Percentiles rank a stretch among this genome's conserved stretches.
Conservation (phyloP, 2,329 filamentous ascomycete genomes). For the Exophiala aquamarina region DNA sequence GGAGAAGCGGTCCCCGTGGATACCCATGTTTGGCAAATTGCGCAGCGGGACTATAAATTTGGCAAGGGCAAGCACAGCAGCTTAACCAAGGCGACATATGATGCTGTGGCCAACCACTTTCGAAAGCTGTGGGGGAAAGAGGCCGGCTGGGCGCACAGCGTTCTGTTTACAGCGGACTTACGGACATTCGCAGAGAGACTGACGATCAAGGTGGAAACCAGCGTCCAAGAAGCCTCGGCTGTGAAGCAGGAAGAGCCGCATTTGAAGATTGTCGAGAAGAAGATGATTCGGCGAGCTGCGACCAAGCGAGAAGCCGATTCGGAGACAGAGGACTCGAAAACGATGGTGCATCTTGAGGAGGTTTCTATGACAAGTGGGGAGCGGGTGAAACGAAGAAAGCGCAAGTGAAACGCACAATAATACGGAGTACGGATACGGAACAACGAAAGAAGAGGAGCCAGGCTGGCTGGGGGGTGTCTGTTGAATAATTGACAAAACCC, state of each 20-base stretch:
- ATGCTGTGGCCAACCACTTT: slow-evolving; percentile 88
- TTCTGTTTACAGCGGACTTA: slow-evolving; percentile 91
- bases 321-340: slow-evolving; percentile 12
- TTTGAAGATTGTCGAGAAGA: slow-evolving; percentile 9
- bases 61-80: slow-evolving; percentile 79
- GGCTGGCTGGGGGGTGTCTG: no score
- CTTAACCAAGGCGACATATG: slow-evolving; percentile 83
- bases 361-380: slow-evolving; percentile 17
- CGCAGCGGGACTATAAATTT: slow-evolving; percentile 92
- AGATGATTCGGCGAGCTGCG: slow-evolving; percentile 12
- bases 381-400: slow-evolving; percentile 26
- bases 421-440: no score
- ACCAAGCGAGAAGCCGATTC: slow-evolving; percentile 23
- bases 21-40: slow-evolving; percentile 98
- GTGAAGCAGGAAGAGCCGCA: slow-evolving; percentile 30
- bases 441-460: no score
- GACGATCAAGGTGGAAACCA: slow-evolving; percentile 39
- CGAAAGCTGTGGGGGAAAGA: slow-evolving; percentile 86
- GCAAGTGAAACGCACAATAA: slow-evolving; percentile 18
- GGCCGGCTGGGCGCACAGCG: slow-evolving; percentile 96
- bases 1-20: slow-evolving; percentile 93
- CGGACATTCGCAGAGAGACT: slow-evolving; percentile 74
- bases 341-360: slow-evolving; percentile 23
- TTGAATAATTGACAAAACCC: background rate
- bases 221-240: slow-evolving; percentile 34